phyloP scores from a whole-genome alignment of 169 alveolate species.

The Plasmodium fragile region DNA sequence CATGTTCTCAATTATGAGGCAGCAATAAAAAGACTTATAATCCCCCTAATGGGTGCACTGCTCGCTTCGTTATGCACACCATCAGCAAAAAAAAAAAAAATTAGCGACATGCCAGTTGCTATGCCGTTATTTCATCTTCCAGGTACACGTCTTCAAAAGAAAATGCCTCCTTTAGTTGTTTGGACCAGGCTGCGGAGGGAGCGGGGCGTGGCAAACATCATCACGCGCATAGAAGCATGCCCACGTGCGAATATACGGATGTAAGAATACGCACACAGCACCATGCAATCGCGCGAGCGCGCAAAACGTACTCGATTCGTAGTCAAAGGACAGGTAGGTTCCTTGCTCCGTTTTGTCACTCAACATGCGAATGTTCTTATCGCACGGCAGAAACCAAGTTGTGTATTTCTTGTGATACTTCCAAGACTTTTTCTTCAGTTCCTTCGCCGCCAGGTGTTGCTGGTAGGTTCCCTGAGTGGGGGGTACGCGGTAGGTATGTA shows the following conservation, averaged over 20 bases:
- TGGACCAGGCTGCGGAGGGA: slow-evolving; percentile 66
- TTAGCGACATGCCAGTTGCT: not conserved
- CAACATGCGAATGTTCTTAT: slow-evolving; percentile 9
- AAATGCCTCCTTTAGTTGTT: slow-evolving; percentile 59
- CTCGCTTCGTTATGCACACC: not conserved
- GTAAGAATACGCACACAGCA: not conserved
- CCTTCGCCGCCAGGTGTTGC: slow-evolving; percentile 81
- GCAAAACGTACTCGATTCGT: slow-evolving; percentile 50
- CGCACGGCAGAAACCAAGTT: slow-evolving; percentile 80
- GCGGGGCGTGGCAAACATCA: not conserved
- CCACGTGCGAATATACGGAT: not conserved
- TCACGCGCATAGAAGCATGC: slow-evolving; percentile 2
- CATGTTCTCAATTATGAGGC: not conserved
- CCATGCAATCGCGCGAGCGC: not conserved
- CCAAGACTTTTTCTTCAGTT: slow-evolving; percentile 78
- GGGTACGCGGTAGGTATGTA: not conserved
- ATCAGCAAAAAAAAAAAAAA: not conserved
- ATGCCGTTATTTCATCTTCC: slow-evolving; percentile 68
- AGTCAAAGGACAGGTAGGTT: slow-evolving; percentile 67
- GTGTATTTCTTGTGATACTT: slow-evolving; percentile 78
- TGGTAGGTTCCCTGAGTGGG: slow-evolving; percentile 74
- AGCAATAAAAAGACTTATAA: not conserved
- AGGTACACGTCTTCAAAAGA: slow-evolving; percentile 55
- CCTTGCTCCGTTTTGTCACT: slow-evolving; percentile 71
- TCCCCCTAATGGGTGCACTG: not conserved